Evolutionary conservation across 441 rosid species (phyloP), one percentile per base, ranked within the genome.

Genomic region (Lepidium campestre): DNA sequence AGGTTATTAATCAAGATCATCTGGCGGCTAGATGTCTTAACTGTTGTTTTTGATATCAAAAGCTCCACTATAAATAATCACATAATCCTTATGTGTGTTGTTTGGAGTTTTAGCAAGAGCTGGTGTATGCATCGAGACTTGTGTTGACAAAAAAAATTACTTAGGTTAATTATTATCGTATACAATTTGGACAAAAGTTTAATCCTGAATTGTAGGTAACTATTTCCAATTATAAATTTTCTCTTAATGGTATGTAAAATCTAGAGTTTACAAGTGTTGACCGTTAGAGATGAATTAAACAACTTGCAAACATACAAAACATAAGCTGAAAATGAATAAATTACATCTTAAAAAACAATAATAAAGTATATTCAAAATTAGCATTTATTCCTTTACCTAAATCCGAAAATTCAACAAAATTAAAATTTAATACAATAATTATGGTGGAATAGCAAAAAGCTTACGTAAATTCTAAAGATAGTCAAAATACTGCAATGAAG

Each of bases 401-500:
- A 72, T 34, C 29, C 29, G 57, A 25, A 35, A 50, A 35, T 41
- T 29, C 12, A n/a, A n/a, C n/a, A n/a, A n/a, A n/a, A 15, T 15
- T 12, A 11, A 53, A n/a, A 52, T 13, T 25, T 8, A 20, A 64
- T 29, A 52, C 15, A 39, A 25, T 17, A 27, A 36, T 3, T 34
- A 46, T 14, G 41, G 64, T 61, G 32, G 67, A 50, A 63, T 62
- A 65, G 73, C 75, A 34, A 50, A 57, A 64, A 49, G 63, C 62
- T 52, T 62, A 78, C 69, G 70, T 57, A 72, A 73, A 77, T 77
- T 67, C 83, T 85, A 74, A 53, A 77, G 73, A 71, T 62, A 72
- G 80, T 56, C 72, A 80, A 72, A 80, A 65, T 76, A 78, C 94
- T 87, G 97, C 57, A 53, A 67, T 58, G 77, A 58, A 79, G 75